Conservation (phyloP, 495 filamentous ascomycete genomes). For the Chaetomium cochliodes region DNA sequence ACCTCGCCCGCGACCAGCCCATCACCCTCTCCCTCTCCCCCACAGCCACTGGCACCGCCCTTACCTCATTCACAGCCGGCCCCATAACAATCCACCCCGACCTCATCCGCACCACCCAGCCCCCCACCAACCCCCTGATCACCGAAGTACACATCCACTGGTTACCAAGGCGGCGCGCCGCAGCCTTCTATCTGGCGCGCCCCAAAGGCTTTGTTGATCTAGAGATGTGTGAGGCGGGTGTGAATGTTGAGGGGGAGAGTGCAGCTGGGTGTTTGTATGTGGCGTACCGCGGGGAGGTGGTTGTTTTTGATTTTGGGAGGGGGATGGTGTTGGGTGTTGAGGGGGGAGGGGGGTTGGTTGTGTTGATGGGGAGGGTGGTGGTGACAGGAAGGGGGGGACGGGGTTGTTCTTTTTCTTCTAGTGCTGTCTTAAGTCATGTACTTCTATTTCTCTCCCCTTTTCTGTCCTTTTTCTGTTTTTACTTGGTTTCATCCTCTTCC, state of each 20-base stretch:
- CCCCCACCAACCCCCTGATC: not conserved
- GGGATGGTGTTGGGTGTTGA: not conserved
- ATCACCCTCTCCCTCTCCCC: no score
- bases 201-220: slow-evolving; percentile 1
- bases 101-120: not conserved
- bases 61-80: no score
- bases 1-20: no score
- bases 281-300: slow-evolving; percentile 15
- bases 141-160: not conserved
- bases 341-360: not conserved
- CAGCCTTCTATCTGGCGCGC: not conserved
- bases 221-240: not conserved
- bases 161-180: not conserved
- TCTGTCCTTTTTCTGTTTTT: no score
- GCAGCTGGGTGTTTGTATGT: slow-evolving; percentile 6
- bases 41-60: no score
- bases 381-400: no score
- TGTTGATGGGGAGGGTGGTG: not conserved
- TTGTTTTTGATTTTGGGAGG: slow-evolving; percentile 19
- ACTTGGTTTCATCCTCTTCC: no score
- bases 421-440: no score
- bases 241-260: slow-evolving; percentile 6
- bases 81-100: slow-evolving; percentile 10
- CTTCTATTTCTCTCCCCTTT: no score
- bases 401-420: not conserved